Percentiles rank a stretch among this genome's conserved stretches.
Conservation (phyloP, 2,329 filamentous ascomycete genomes). For the Phaeophleospora eucalypticola region DNA sequence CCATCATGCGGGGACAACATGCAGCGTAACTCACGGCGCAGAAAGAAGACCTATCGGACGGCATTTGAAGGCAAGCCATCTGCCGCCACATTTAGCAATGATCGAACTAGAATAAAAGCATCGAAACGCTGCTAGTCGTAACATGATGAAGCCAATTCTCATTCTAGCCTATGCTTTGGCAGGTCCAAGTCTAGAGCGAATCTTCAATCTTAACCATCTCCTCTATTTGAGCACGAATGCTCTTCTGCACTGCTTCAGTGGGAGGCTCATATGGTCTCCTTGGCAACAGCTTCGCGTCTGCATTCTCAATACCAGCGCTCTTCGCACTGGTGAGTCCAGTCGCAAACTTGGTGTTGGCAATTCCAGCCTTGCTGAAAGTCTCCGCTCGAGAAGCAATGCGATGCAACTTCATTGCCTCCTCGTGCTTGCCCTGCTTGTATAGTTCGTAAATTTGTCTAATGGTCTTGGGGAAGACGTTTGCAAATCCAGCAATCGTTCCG, state of each 20-base stretch:
- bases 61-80: too few species aligned
- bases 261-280: conserved; percentile 58
- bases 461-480: conserved; percentile 51
- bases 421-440: conserved; percentile 51
- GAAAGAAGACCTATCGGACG: too few species aligned
- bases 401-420: conserved; percentile 57
- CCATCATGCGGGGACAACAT: too few species aligned
- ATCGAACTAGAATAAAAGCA: too few species aligned
- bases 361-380: conserved; percentile 59
- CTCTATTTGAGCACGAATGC: conserved; percentile 39
- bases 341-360: conserved; percentile 62
- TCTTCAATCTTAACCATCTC: conserved; percentile 42
- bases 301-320: conserved; percentile 56
- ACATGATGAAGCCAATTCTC: too few species aligned
- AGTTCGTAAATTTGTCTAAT: conserved; percentile 55
- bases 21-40: too few species aligned
- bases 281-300: conserved; percentile 55
- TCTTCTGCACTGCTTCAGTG: conserved; percentile 42
- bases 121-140: too few species aligned
- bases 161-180: not conserved
- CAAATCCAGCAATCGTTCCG: conserved; percentile 56
- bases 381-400: conserved; percentile 58
- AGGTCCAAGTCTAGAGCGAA: conserved; percentile 16
- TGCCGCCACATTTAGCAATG: too few species aligned
- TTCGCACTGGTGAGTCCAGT: conserved; percentile 57